A percentile compares a stretch with the other conserved stretches of the same genome.
Conservation (phyloP, 192 early-diverging fungal species). For the Coemansia guatemalensis region DNA sequence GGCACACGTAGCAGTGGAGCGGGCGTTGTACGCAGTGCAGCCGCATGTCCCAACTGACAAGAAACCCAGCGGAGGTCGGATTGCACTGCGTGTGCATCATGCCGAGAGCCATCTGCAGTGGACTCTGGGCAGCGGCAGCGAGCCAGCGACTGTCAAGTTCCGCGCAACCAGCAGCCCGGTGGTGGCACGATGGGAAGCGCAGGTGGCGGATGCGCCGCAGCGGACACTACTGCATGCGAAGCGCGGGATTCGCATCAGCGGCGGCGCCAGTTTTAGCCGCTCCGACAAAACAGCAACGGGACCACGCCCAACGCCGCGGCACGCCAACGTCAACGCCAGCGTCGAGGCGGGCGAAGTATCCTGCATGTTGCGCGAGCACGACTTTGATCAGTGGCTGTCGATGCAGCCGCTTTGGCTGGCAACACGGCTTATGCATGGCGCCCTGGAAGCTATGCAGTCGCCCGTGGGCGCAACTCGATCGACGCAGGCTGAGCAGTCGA, state of each 20-base stretch:
- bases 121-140: conserved; percentile 14
- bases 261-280: conserved; percentile 13
- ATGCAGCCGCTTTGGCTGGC: conserved; percentile 54
- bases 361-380: conserved; percentile 40
- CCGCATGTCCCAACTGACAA: conserved; percentile 17
- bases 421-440: conserved; percentile 16
- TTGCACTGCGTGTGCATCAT: conserved; percentile 36
- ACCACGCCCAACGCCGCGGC: neutral
- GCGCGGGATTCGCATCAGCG: conserved; percentile 32
- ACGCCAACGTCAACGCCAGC: conserved; percentile 24
- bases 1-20: conserved; percentile 36
- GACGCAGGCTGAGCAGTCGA: conserved; percentile 7
- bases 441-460: neutral
- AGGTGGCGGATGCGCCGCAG: neutral
- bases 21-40: conserved; percentile 39
- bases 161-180: conserved; percentile 39
- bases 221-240: conserved; percentile 20
- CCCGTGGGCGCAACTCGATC: neutral
- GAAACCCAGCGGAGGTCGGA: conserved; percentile 1
- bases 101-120: conserved; percentile 42
- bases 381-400: conserved; percentile 48
- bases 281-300: conserved; percentile 4
- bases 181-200: conserved; percentile 28
- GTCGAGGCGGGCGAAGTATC: conserved; percentile 28
- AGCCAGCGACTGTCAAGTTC: conserved; percentile 17